Base-by-base conservation (phyloP, 495 filamentous ascomycete genomes). In the Penicilliopsis zonata region DNA sequence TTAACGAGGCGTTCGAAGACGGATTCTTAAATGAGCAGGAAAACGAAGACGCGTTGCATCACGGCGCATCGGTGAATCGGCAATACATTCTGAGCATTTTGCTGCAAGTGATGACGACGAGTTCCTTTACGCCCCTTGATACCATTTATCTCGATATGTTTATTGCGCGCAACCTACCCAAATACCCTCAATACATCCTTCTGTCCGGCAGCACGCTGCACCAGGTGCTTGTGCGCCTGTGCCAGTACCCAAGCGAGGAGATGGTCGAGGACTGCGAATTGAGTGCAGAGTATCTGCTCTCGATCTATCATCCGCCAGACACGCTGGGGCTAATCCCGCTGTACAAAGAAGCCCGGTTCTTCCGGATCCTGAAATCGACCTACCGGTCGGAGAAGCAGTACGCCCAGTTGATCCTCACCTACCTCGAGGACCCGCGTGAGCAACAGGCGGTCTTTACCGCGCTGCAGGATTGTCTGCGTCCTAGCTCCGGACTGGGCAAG, bases 1-100 rank as follows among this genome's bases (percentile, higher is more conserved):
- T 98, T 13, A 96, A 98, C 42, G 90, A 98, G 56, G 90, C 90
- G 6, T 98, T 98, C 43, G 90, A 98, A 52, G 87, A 98, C 47
- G 65, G 76, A 5, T 98, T 93, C 39, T 67, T 98, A 31, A 96
- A 95, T 46, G 80, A 84, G 28, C 48, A 57, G 14, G 56, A 57
- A 13, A 34, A 43, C 13, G 58, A 60, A 7, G 58, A 61, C 13
- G 39, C 30, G 14, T 35, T 48, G 6, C 33, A 46, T 9, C 40
- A 53, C 13, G 76, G 77, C 2, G 53, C 78, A 21, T 83, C 80
- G 5, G 75, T 95, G 33, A 87, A 92, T 42, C 72, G 90, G 17
- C 90, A 95, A 55, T 87, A 86, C 49, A 67, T 98, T 33, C 70
- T 94, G 37, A 88, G 77, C 30, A 90, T 94, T 24, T 54, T 98